These are phyloP conservation scores for Edaphochlamys debaryana DNA, from an alignment of 139 green algal genomes.

Conservation along the genomic window DNA sequence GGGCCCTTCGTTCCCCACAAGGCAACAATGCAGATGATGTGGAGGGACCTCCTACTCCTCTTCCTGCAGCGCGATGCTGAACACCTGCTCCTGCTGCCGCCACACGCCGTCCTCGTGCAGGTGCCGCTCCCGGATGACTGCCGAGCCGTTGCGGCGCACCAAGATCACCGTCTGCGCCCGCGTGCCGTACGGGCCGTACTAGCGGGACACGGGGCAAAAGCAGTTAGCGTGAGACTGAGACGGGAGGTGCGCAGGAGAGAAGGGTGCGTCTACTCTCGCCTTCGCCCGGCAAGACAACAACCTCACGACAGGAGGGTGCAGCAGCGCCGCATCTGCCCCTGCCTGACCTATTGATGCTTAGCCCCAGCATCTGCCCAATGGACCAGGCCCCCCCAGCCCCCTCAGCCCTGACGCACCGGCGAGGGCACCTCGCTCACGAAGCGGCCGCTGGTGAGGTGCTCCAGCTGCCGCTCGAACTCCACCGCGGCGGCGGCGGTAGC, in stretches of 20 bases:
- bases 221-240: too few species aligned
- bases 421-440: conserved; percentile 47
- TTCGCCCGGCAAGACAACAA: neutral
- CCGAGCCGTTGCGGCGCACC: conserved; percentile 56
- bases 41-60: too few species aligned
- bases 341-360: too few species aligned
- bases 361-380: too few species aligned
- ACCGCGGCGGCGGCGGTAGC: neutral
- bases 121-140: conserved; percentile 59
- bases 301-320: too few species aligned
- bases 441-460: conserved; percentile 47
- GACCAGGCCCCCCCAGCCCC: too few species aligned
- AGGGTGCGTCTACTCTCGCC: neutral
- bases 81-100: neutral
- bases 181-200: conserved; percentile 66
- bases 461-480: neutral
- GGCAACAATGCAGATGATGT: too few species aligned
- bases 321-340: too few species aligned
- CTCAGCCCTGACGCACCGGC: neutral
- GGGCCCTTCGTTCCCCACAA: too few species aligned
- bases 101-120: conserved; percentile 17
- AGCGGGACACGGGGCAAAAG: neutral
- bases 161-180: conserved; percentile 67
- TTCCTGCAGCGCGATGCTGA: neutral
- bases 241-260: neutral